Evolutionary conservation across 225 moss, liverwort and hornwort species (phyloP).

Genomic region (Physcomitrium patens): DNA sequence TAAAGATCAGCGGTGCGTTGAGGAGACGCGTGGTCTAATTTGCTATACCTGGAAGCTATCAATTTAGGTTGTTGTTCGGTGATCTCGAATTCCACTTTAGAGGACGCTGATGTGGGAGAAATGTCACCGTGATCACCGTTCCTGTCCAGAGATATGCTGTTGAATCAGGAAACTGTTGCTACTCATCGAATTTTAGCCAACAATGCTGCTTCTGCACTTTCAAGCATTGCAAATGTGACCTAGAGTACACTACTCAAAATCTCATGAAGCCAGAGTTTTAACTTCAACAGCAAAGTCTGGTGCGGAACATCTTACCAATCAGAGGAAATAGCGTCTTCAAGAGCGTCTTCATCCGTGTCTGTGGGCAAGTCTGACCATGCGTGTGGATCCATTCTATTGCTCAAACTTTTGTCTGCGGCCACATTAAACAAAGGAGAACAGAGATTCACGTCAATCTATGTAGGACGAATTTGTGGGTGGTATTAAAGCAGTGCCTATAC

Average conservation of each 20-base stretch:
- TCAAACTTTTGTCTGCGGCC: constrained; percentile 39
- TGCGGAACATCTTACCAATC: constrained; percentile 42
- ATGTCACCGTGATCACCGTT: constrained; percentile 21
- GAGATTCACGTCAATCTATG: background rate
- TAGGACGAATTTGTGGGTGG: background rate
- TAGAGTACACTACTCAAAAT: constrained; percentile 6
- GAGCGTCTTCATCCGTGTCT: constrained; percentile 54
- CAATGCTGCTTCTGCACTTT: too few species aligned
- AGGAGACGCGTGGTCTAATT: background rate
- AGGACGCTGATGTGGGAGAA: constrained; percentile 24
- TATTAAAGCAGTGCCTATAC: background rate
- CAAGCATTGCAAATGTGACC: constrained; percentile 1
- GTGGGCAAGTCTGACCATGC: constrained; percentile 60
- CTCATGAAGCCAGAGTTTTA: constrained; percentile 10
- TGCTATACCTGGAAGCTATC: constrained; percentile 39
- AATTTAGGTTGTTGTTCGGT: constrained; percentile 28
- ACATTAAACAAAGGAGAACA: constrained; percentile 9
- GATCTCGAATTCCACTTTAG: constrained; percentile 22
- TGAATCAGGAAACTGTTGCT: background rate
- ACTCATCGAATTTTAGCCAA: too few species aligned
- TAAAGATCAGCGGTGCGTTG: constrained; percentile 3
- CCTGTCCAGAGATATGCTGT: constrained; percentile 28
- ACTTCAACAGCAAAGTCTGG: background rate
- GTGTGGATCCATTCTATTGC: constrained; percentile 45
- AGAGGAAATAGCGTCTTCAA: constrained; percentile 41